Evolutionary conservation across 257 asterid species (phyloP).

Genomic region (Solanum microdontum): DNA sequence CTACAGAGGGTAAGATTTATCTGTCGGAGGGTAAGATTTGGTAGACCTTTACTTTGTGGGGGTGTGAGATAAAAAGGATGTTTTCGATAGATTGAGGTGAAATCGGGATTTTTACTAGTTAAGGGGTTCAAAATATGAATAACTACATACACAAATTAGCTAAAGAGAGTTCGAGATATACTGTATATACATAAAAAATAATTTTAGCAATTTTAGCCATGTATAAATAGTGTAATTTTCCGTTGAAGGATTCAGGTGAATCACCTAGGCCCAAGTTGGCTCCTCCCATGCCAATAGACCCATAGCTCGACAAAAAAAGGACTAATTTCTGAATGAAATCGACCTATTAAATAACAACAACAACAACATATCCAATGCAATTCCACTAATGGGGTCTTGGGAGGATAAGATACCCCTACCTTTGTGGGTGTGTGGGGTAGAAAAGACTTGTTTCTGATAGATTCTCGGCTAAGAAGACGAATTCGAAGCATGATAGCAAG

Average conservation of each 20-base stretch:
- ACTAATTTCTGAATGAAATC: background rate
- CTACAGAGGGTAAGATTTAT: no score
- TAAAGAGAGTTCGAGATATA: background rate
- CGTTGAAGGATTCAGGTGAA: background rate
- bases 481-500: background rate
- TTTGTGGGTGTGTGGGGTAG: background rate
- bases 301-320: background rate
- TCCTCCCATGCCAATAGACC: background rate
- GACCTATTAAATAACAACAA: background rate
- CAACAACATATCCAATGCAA: background rate
- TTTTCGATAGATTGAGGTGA: accelerated
- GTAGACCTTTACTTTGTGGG: background rate
- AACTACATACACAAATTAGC: background rate
- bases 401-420: background rate
- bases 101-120: background rate
- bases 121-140: background rate
- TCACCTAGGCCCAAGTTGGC: background rate
- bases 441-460: background rate
- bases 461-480: background rate
- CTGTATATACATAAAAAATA: background rate
- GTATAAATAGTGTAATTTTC: background rate
- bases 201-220: background rate
- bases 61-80: background rate
- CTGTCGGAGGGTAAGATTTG: no score
- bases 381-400: background rate